Evolutionary conservation across 352 stramenopile genomes (phyloP), one percentile per base, ranked within the genome.

Genomic region (Globisporangium rhizosaccharum): DNA sequence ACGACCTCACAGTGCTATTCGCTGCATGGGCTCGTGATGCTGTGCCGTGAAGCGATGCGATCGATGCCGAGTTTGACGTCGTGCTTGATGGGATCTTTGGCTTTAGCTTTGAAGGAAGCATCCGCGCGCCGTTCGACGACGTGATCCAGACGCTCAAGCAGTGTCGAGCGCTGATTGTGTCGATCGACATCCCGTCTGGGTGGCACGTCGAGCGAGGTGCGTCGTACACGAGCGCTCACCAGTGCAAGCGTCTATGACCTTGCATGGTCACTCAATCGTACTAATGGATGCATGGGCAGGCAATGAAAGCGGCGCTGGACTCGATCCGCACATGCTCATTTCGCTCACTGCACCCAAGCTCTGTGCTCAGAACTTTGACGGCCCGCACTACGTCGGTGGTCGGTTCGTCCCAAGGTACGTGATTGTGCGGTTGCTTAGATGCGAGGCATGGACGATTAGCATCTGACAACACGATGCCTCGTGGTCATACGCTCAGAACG

Each of bases 71-170:
- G 15, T 98, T 88, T 62, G 84, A 96, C 60, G 52, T 98, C n/a
- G 90, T 99, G 39, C 68, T 99, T 9, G 97, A 99, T 69, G 92
- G 91, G 8, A 97, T 99, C 48, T 99, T 99, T 79, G 97, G 97
- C 6, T 99, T 99, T 76, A 98, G 92, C 52, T 99, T 94, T 62
- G 72, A 78, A 44, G 96, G 96, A 3, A 76, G 64, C 10, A 80
- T 96, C 56, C 87, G 96, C 51, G 63, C 89, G 23, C 96, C 96
- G 9, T 99, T 98, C 67, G 87, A 97, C 53, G 66, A 65, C 0
- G 83, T 99, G 39, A 82, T 99, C 39, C 37, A 68, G 52, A 76
- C 59, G 8, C 68, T 97, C 33, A 71, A 79, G 61, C 63, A 71
- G 50, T 82, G 72, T 45, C 57, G 67, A 23, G 71, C 79, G 8